These are phyloP conservation scores for Phytophthora syringae DNA, from an alignment of 352 stramenopile genomes.

Conservation along the genomic window DNA sequence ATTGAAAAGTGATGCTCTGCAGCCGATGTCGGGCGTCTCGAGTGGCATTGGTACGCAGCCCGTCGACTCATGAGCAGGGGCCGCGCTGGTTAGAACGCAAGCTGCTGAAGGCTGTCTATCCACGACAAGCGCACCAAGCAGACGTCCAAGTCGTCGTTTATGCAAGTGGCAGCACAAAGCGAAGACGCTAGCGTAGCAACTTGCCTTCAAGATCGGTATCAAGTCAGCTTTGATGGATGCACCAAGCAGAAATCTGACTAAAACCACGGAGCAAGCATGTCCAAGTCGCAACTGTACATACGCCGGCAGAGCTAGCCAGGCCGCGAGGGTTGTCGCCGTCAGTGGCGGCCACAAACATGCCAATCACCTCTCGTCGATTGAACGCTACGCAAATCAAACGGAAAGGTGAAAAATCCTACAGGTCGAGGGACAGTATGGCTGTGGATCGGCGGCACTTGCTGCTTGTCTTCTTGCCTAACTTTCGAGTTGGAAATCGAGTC, in stretches of 20 bases:
- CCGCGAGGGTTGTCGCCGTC: neutral
- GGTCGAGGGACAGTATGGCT: constrained; percentile 5
- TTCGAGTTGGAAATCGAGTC: constrained; percentile 8
- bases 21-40: neutral
- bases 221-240: constrained; percentile 21
- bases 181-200: constrained; percentile 13
- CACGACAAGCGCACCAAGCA: constrained; percentile 12
- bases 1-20: constrained; percentile 22
- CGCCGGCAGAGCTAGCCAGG: neutral
- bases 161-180: constrained; percentile 19
- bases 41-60: constrained; percentile 23
- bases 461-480: constrained; percentile 11
- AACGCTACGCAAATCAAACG: constrained; percentile 29
- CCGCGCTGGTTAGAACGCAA: constrained; percentile 14
- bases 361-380: constrained; percentile 13
- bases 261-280: constrained; percentile 20
- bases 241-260: constrained; percentile 9
- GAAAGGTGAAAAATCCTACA: constrained; percentile 19
- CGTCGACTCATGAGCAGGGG: constrained; percentile 7
- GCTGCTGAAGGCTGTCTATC: constrained; percentile 12
- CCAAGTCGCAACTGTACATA: constrained; percentile 26
- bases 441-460: constrained; percentile 15
- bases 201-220: constrained; percentile 14
- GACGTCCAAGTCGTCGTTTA: constrained; percentile 26
- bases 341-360: constrained; percentile 12